Percentiles rank a stretch among this genome's conserved stretches.
Evolutionary conservation across 371 early-diverging fungal species (phyloP).

Genomic region (Entomophthora muscae): DNA sequence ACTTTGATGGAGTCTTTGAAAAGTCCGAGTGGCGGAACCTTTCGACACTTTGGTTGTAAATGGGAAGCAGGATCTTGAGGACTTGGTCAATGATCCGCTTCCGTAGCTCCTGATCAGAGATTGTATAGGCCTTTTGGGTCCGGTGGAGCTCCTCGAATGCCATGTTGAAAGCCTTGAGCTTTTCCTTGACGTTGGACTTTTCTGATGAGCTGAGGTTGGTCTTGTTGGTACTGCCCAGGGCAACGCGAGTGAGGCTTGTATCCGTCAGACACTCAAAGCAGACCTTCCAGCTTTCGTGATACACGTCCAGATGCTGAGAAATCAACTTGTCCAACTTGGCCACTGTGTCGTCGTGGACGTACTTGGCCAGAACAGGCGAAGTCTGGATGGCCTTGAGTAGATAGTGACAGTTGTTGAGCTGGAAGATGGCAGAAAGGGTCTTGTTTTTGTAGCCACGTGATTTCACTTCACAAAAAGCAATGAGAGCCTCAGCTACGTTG

Average conservation of each 20-base stretch:
- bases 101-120: constrained; percentile 66
- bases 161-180: constrained; percentile 66
- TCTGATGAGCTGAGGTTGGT: constrained; percentile 39
- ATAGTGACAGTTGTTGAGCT: constrained; percentile 68
- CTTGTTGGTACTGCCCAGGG: background rate
- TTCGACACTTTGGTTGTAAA: constrained; percentile 58
- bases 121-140: constrained; percentile 51
- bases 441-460: constrained; percentile 56
- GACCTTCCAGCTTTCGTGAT: constrained; percentile 56
- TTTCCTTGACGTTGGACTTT: constrained; percentile 52
- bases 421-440: constrained; percentile 48
- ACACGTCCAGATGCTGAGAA: constrained; percentile 33
- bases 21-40: constrained; percentile 46
- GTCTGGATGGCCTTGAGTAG: constrained; percentile 45
- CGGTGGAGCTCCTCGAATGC: constrained; percentile 61
- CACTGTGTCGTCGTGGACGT: constrained; percentile 18
- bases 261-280: constrained; percentile 54
- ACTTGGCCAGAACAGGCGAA: constrained; percentile 24
- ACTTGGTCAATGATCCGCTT: constrained; percentile 50
- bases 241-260: constrained; percentile 34
- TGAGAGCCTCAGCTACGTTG: constrained; percentile 40
- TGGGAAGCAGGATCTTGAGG: constrained; percentile 49
- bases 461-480: constrained; percentile 36
- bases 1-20: constrained; percentile 62
- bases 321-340: constrained; percentile 38